These are phyloP conservation scores for Quercus lobata DNA, from an alignment of 331 rosid species.

Conservation along the genomic window DNA sequence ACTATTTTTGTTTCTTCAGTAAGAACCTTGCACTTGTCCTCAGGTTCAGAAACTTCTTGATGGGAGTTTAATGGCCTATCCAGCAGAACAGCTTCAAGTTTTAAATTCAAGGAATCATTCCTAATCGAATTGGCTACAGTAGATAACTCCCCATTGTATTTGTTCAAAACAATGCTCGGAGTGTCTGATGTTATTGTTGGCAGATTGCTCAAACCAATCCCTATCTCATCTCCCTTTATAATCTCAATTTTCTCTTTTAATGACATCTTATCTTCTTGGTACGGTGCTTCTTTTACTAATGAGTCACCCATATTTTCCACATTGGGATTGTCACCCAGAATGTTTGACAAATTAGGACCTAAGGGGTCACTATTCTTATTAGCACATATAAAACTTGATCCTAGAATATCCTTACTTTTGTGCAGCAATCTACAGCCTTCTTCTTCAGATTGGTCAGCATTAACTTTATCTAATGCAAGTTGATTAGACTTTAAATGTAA, in stretches of 20 bases:
- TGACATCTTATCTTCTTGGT: constrained; percentile 9
- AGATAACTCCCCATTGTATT: constrained; percentile 10
- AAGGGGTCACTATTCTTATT: not conserved
- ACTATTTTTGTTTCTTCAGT: constrained; percentile 23
- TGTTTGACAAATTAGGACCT: not conserved
- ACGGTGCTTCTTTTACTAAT: constrained; percentile 23
- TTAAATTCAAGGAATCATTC: constrained; percentile 20
- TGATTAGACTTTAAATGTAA: constrained; percentile 15
- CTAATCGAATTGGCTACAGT: constrained; percentile 10
- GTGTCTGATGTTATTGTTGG: not conserved
- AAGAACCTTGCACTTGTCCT: constrained; percentile 27
- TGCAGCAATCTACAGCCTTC: constrained; percentile 14
- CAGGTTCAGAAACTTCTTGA: constrained; percentile 21
- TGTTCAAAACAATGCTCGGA: constrained; percentile 1
- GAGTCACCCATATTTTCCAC: constrained; percentile 17
- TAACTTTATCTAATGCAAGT: constrained; percentile 15
- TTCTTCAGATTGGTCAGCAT: constrained; percentile 26
- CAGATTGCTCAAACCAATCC: constrained; percentile 1
- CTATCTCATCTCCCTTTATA: constrained; percentile 13
- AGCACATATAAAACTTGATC: constrained; percentile 1
- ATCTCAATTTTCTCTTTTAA: not conserved
- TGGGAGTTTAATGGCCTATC: not conserved
- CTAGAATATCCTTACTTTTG: constrained; percentile 13
- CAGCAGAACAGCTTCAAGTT: constrained; percentile 23
- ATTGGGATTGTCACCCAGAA: not conserved